Base-by-base conservation (phyloP, 495 filamentous ascomycete genomes). In the Penicillium canescens region DNA sequence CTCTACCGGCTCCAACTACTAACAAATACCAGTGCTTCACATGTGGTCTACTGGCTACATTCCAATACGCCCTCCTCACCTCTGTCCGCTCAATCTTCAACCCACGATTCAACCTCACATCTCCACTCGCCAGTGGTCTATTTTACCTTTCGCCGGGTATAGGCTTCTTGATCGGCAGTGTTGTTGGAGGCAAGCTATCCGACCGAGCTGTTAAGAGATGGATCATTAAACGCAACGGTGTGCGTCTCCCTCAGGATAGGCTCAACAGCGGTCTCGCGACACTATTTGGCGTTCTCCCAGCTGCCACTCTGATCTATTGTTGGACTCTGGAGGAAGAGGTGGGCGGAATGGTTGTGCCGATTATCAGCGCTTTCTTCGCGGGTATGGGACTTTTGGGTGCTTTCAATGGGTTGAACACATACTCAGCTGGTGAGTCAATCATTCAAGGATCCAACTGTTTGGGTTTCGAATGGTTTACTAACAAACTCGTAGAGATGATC, bases 111-210 rank as follows among this genome's bases (percentile, higher is more conserved):
- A 59, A 85, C 57, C 78, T 92, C 9, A 81, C 78, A 20, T 76
- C 85, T 5, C 86, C 86, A 3, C 75, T 90, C n/a, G 79, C 86
- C 57, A 77, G 76, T 38, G 87, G 86, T 4, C 78, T 92, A 12
- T 90, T 92, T 74, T 92, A 89, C 62, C 83, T 92, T 23, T 84
- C 88, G 1, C 88, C 88, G 0, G 87, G 87, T 14, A 77, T 77
- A 37, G 88, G 87, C 6, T 90, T 89, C 59, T 74, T 91, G 0
- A 40, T 84, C 8, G 88, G 88, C 6, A 88, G 84, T 34, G 82
- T 90, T 61, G 60, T 85, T 31, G 88, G 88, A 20, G 88, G 88
- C 12, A 78, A 81, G 9, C 84, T 84, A 59, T 86, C 88, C 3
- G 88, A 91, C 69, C 74, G 75, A 46, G 72, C 82, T 6, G 86